These are phyloP conservation scores for Metarhizium humberi DNA, from an alignment of 2,329 filamentous ascomycete species.

Conservation along the genomic window DNA sequence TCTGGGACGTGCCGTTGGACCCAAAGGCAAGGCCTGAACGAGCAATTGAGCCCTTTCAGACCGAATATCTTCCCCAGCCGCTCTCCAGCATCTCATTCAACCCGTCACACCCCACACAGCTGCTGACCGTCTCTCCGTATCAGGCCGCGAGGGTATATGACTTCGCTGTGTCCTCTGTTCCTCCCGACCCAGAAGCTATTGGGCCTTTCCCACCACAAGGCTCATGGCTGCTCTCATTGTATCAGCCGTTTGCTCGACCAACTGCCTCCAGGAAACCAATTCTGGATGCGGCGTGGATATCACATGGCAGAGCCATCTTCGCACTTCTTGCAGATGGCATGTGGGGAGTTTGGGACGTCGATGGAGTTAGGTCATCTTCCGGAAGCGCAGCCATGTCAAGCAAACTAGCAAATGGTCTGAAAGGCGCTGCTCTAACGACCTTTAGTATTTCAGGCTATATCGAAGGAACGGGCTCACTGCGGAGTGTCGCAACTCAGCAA, in stretches of 20 bases:
- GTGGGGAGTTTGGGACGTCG: slow-evolving; percentile 61
- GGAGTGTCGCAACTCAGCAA: slow-evolving; percentile 25
- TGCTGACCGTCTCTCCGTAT: slow-evolving; percentile 45
- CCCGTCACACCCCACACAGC: slow-evolving; percentile 46
- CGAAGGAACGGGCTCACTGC: slow-evolving; percentile 48
- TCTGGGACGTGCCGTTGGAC: slow-evolving; percentile 50
- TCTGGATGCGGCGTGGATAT: slow-evolving; percentile 54
- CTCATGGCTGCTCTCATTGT: slow-evolving; percentile 55
- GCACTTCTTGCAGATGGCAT: slow-evolving; percentile 52
- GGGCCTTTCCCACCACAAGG: slow-evolving; percentile 47
- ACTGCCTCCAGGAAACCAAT: slow-evolving; percentile 46
- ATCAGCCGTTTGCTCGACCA: slow-evolving; percentile 44
- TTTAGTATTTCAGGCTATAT: slow-evolving; percentile 52
- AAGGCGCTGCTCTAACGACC: slow-evolving; percentile 47
- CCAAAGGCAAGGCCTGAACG: slow-evolving; percentile 19
- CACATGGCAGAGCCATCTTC: slow-evolving; percentile 49
- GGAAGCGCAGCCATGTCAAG: slow-evolving; percentile 34
- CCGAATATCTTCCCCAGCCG: slow-evolving; percentile 46
- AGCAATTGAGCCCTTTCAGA: slow-evolving; percentile 45
- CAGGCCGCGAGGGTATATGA: slow-evolving; percentile 55
- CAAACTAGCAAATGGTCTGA: slow-evolving; percentile 41
- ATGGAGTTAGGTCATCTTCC: slow-evolving; percentile 41
- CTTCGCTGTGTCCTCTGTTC: slow-evolving; percentile 43
- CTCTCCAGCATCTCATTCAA: slow-evolving; percentile 52
- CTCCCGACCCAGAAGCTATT: slow-evolving; percentile 39